Conservation (phyloP, 768 basidiomycete genomes). For the Chlorophyllum brunneum region DNA sequence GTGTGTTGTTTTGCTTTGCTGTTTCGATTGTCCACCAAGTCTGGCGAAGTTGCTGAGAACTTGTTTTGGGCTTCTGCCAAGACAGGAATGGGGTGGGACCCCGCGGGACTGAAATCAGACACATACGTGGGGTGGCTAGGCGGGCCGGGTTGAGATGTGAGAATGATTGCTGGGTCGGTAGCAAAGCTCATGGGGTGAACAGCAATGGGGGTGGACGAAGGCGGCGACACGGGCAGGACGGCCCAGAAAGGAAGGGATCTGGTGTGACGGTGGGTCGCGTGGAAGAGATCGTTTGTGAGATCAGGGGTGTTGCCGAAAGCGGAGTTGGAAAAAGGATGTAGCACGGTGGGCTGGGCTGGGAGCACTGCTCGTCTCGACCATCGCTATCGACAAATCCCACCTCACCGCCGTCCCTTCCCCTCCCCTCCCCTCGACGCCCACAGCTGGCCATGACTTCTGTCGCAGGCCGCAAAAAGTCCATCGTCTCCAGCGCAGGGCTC, state of each 20-base stretch:
- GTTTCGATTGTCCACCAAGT: no score
- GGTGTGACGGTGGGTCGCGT: slow-evolving; percentile 1
- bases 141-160: background rate
- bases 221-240: background rate
- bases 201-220: background rate
- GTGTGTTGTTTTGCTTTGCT: no score
- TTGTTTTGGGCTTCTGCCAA: no score
- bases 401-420: background rate
- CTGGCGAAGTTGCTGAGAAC: no score
- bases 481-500: slow-evolving; percentile 59
- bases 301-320: slow-evolving; percentile 10
- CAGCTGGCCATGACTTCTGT: slow-evolving; percentile 42
- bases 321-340: slow-evolving; percentile 10
- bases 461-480: slow-evolving; percentile 78
- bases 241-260: background rate
- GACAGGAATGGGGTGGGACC: no score
- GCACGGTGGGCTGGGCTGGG: background rate
- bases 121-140: no score
- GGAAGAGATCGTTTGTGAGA: slow-evolving; percentile 1
- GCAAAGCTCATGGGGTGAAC: background rate
- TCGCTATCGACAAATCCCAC: background rate
- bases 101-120: no score
- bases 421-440: no score
- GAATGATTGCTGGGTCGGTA: background rate
- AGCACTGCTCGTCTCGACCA: slow-evolving; percentile 4